A percentile compares a stretch with the other conserved stretches of the same genome.
Conservation (phyloP, 371 early-diverging fungal genomes). For the Mucor ambiguus region DNA sequence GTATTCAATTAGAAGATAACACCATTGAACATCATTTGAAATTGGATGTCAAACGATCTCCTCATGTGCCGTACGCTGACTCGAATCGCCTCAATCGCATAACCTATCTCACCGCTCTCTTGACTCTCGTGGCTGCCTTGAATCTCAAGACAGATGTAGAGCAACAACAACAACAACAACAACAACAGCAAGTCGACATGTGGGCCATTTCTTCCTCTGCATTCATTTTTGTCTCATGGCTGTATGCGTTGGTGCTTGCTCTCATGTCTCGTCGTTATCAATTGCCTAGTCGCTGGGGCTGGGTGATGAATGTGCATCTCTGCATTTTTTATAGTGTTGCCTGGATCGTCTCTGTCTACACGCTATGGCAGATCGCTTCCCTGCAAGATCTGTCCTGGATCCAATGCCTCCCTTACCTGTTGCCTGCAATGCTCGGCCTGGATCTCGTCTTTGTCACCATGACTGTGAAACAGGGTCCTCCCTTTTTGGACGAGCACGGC, state of each 20-base stretch:
- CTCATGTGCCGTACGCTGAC: constrained; percentile 20
- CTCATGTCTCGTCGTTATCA: constrained; percentile 16
- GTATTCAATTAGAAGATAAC: constrained; percentile 5
- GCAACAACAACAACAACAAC: not conserved
- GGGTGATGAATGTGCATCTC: constrained; percentile 31
- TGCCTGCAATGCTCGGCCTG: not conserved
- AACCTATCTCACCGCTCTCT: constrained; percentile 11
- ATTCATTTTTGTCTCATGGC: constrained; percentile 18
- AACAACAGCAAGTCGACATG: not conserved
- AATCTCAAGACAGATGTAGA: constrained; percentile 10
- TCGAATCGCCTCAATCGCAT: constrained; percentile 23
- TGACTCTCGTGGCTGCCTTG: not conserved
- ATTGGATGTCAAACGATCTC: constrained; percentile 10
- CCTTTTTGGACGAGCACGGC: constrained; percentile 14
- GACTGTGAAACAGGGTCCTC: constrained; percentile 22
- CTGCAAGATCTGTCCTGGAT: constrained; percentile 1
- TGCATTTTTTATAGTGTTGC: constrained; percentile 8
- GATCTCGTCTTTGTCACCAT: constrained; percentile 20
- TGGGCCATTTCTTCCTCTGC: not conserved
- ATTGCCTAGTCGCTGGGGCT: constrained; percentile 29
- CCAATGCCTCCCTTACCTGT: not conserved
- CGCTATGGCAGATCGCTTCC: not conserved
- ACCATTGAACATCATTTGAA: not conserved
- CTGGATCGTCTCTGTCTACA: not conserved
- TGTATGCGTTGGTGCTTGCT: constrained; percentile 18